phyloP scores from a whole-genome alignment of 768 basidiomycete species.

The Calocera cornea region DNA sequence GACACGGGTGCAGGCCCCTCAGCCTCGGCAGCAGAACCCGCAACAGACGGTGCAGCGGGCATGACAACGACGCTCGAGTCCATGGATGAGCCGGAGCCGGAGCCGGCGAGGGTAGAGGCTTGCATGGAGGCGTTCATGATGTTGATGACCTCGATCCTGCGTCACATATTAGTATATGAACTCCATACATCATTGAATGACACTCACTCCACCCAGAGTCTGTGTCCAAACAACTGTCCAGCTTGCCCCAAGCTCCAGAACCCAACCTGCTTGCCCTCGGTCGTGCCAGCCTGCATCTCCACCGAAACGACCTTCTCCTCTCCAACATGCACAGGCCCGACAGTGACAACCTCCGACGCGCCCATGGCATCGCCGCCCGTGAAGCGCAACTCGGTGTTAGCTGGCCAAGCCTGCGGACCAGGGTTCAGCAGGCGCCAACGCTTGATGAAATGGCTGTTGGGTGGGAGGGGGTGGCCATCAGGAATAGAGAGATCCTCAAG shows the following conservation, averaged over 20 bases:
- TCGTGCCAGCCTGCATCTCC: not conserved
- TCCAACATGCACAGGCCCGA: not conserved
- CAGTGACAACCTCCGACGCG: slow-evolving; percentile 23
- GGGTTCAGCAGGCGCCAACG: slow-evolving; percentile 64
- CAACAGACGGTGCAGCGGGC: not conserved
- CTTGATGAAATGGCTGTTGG: slow-evolving; percentile 77
- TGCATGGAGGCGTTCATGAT: not conserved
- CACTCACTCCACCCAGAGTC: not conserved
- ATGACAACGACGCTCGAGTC: not conserved
- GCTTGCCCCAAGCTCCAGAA: not conserved
- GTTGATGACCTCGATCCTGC: slow-evolving; percentile 1
- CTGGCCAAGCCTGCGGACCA: slow-evolving; percentile 51
- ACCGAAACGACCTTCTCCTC: not conserved
- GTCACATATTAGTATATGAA: not conserved
- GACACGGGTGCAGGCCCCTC: not conserved
- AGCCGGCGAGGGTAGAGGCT: not conserved
- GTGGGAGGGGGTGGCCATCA: slow-evolving; percentile 63
- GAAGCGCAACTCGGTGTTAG: slow-evolving; percentile 50
- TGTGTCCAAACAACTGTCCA: not conserved
- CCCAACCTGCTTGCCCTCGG: not conserved
- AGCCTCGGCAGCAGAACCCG: not conserved
- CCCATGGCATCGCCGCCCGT: slow-evolving; percentile 54
- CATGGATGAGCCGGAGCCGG: not conserved
- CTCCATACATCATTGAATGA: no score
- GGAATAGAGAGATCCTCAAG: slow-evolving; percentile 48